Evolutionary conservation across 2,329 filamentous ascomycete genomes (phyloP), one percentile per base, ranked within the genome.

Genomic region (Onygena corvina): DNA sequence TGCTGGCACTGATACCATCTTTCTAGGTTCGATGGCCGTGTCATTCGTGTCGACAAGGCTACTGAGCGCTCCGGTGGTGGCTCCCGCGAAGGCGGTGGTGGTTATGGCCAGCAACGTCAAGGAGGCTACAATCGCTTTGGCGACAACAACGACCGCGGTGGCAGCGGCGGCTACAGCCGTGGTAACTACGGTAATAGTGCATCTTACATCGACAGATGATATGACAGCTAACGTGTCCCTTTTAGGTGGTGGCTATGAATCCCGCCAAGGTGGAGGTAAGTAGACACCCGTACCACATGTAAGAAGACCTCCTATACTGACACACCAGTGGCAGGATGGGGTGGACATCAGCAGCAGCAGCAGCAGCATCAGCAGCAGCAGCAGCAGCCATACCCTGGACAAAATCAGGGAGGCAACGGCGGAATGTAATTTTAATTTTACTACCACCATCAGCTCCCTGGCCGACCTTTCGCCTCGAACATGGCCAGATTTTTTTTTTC

Each of bases 31-130:
- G 89, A 96, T 68, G 90, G 90, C 56, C 86, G 90, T 60, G 81
- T 79, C 57, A 95, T 98, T 66, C 88, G 90, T 59, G 90, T 98
- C 57, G 90, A 96, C 72, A 94, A 89, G 69, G 92, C 89, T 54
- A 89, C 87, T 51, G 89, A 95, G 68, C 83, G 81, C 57, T 78
- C 79, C 3, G 40, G 33, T 42, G 74, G 79, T 42, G 76, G 79
- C 50, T 76, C 76, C 48, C 76, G 80, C 48, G 73, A 73, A 47
- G 48, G 36, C 9, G 36, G 36, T n/a, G 36, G 36, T 4, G 68
- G 64, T 60, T 64, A 71, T 49, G 65, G 71, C 55, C 69, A n/a
- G n/a, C n/a, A 40, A 21, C 36, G 36, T 12, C 18, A 23, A 4
- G 36, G 36, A 21, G 36, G 69, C 53, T 70, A 71, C 57, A 68